Base-by-base conservation (phyloP, 768 basidiomycete genomes). In the Kwoniella shandongensis region DNA sequence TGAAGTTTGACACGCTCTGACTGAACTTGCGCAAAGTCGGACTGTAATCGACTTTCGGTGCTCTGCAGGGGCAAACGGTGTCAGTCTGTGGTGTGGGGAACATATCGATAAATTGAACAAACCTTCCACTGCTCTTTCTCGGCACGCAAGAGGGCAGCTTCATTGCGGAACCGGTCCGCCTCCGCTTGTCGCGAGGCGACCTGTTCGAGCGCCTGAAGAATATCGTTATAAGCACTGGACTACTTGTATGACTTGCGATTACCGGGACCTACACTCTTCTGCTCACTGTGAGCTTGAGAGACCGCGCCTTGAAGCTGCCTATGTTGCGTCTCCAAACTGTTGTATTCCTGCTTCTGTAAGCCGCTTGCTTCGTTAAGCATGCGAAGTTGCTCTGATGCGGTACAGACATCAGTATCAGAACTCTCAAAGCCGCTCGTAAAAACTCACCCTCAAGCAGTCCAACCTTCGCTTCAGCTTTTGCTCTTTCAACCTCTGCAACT, bases 91-190 rank as follows among this genome's bases (percentile, higher is more conserved):
- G n/a, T n/a, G n/a, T 38, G 36, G 6, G 6, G 50, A 25, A n/a
- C 46, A 38, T 18, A n/a, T 18, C 11, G 44, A n/a, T 41, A 56
- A 17, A 10, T 3, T 3, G 32, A 7, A 4, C n/a, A n/a, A 50
- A 89, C 91, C 86, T 90, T 89, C 87, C 88, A 91, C 32, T 93
- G 88, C 69, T 85, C 87, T 80, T 91, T 93, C 81, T 98, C 94
- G 0, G 91, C 92, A 40, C 88, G 85, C 17, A 96, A 82, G 73
- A 89, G 93, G 2, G 89, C 88, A 62, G 81, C 83, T 66, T 97
- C 93, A 63, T 88, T 89, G 10, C 89, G 84, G 36, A 91, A 79
- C 55, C 88, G 86, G 61, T 93, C 90, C 15, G 86, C 78, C 22
- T 82, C 81, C 23, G 82, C 79, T 59, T 83, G 84, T 2, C 84